Evolutionary conservation across 2,329 filamentous ascomycete genomes (phyloP), one percentile per base, ranked within the genome.

Genomic region (Diaporthe sp.): DNA sequence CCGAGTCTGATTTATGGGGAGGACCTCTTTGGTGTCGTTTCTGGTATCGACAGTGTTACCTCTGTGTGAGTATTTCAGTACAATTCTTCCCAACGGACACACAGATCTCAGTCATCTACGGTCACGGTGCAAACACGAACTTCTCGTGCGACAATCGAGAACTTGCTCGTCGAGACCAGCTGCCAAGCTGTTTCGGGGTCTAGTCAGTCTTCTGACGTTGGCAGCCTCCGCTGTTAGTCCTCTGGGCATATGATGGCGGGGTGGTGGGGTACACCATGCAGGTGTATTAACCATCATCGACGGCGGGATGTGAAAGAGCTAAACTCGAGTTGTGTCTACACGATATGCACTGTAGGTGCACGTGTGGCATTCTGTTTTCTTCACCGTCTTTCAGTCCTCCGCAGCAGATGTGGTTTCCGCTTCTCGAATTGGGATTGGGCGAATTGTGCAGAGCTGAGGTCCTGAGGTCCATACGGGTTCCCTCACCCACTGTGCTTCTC

Each of bases 211-310:
- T 37, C 63, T 68, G 63, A 68, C 59, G 59, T 42, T 63, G 58
- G 37, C 37, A 63, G 58, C 58, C 37, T 44, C 58, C 58, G 58
- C 44, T 66, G 63, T 37, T 51, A 63, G 55, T 72, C 22, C 25
- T 37, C 68, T 44, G 53, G 25, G 63, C 25, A n/a, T 37, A 58
- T 47, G 44, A 73, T 70, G 71, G 65, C 39, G 71, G 65, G 65
- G 71, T 73, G 61, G 71, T 70, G 71, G 71, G 65, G 69, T 68
- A 69, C 25, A 30, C 27, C 53, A 75, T 75, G 53, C 55, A 59
- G 47, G 63, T 39, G 63, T 53, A 32, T 70, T 73, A 63, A 70
- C 72, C 70, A 69, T 55, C 61, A 39, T 63, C 37, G 68, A 53
- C 63, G 63, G 37, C 63, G 63, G 63, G 47, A 66, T 27, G 63